These are phyloP conservation scores for Lithocarpus polystachyus DNA, from an alignment of 306 rosid genomes.

Conservation along the genomic window DNA sequence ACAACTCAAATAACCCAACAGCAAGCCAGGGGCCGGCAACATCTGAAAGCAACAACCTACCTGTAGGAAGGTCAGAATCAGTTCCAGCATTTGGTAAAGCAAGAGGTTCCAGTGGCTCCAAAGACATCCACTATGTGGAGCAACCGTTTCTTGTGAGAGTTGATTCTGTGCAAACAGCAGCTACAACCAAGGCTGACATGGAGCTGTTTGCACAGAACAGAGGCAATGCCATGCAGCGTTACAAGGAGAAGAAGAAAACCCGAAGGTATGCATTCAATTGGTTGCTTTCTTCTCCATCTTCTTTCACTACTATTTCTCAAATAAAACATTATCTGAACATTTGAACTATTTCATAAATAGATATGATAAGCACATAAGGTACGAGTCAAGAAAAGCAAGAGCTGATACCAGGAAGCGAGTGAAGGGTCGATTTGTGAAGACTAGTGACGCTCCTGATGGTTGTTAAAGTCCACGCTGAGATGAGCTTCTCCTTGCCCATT, in stretches of 20 bases:
- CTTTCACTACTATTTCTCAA: not conserved
- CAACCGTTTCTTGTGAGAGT: conserved; percentile 32
- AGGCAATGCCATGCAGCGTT: conserved; percentile 74
- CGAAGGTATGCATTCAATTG: conserved; percentile 40
- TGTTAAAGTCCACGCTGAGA: not conserved
- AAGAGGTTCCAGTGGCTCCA: conserved; percentile 20
- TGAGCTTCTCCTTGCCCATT: not conserved
- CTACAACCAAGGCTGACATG: conserved; percentile 33
- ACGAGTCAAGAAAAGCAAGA: conserved; percentile 70
- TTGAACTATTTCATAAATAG: conserved; percentile 18
- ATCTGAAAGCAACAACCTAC: conserved; percentile 50
- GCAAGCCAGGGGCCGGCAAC: conserved; percentile 53
- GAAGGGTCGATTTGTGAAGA: conserved; percentile 72
- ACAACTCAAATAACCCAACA: conserved; percentile 27
- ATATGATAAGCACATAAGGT: conserved; percentile 67
- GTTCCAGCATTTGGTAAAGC: conserved; percentile 26
- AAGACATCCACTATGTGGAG: conserved; percentile 26
- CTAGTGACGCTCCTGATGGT: conserved; percentile 32
- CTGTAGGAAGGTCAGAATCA: conserved; percentile 28
- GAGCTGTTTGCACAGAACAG: conserved; percentile 58
- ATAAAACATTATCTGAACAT: not conserved
- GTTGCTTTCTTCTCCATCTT: not conserved
- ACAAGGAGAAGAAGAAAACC: conserved; percentile 69
- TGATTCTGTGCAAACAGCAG: conserved; percentile 33
- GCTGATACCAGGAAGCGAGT: conserved; percentile 73